These are phyloP conservation scores for Rosa multiflora DNA, from an alignment of 306 rosid genomes.

Conservation along the genomic window DNA sequence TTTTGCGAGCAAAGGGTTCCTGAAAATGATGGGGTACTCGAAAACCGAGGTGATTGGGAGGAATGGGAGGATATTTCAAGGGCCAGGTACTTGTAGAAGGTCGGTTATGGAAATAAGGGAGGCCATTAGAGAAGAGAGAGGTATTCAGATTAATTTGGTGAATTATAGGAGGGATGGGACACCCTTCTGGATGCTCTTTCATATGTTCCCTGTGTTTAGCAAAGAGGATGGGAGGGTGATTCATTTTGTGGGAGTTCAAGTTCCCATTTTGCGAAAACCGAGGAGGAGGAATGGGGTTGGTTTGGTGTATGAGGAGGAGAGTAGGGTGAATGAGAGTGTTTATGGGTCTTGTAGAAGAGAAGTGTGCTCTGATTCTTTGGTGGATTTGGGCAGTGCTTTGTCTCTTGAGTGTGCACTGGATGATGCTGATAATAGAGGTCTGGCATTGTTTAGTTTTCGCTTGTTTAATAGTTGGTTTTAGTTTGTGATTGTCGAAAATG, in stretches of 20 bases:
- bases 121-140: conserved; percentile 73
- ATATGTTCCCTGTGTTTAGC: conserved; percentile 65
- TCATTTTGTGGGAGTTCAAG: conserved; percentile 84
- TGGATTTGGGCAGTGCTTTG: conserved; percentile 43
- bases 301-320: conserved; percentile 28
- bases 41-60: conserved; percentile 65
- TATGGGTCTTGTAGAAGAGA: conserved; percentile 75
- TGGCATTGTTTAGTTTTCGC: conserved; percentile 22
- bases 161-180: conserved; percentile 80
- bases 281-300: conserved; percentile 34
- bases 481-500: background rate
- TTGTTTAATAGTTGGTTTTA: background rate
- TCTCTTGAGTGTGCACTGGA: conserved; percentile 45
- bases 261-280: conserved; percentile 41
- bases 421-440: conserved; percentile 55
- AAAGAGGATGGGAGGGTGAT: conserved; percentile 49
- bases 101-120: conserved; percentile 75
- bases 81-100: conserved; percentile 60
- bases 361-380: conserved; percentile 59
- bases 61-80: conserved; percentile 72
- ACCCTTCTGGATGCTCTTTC: conserved; percentile 84
- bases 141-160: conserved; percentile 50
- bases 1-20: conserved; percentile 77
- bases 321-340: conserved; percentile 37
- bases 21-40: conserved; percentile 73